phyloP scores from a whole-genome alignment of 768 basidiomycete genomes.

The Pholiota microspora region DNA sequence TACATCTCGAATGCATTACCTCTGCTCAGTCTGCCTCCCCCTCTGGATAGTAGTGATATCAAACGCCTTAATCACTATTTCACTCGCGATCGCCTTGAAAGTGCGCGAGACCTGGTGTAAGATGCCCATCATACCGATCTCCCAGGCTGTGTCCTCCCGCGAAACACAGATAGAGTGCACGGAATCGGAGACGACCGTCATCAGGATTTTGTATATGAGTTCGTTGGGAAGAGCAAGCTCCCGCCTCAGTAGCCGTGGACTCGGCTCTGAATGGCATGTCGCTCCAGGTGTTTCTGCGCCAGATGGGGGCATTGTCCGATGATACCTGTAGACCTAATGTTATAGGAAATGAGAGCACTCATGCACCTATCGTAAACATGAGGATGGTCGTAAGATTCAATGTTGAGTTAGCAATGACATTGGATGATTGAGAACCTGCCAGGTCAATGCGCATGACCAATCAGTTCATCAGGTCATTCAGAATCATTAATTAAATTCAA shows the following conservation, averaged over 20 bases:
- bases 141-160: slow-evolving; percentile 30
- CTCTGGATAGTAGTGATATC: slow-evolving; percentile 21
- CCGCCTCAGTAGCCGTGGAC: background rate
- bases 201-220: slow-evolving; percentile 33
- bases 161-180: slow-evolving; percentile 33
- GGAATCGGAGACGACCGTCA: slow-evolving; percentile 27
- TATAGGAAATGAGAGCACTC: background rate
- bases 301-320: too few species aligned
- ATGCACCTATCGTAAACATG: background rate
- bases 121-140: slow-evolving; percentile 29
- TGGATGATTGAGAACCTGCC: too few species aligned
- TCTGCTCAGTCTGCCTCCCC: slow-evolving; percentile 14
- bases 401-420: too few species aligned
- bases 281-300: too few species aligned
- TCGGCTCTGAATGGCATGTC: background rate
- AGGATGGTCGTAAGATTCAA: background rate
- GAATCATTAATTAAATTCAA: too few species aligned
- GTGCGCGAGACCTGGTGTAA: slow-evolving; percentile 30
- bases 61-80: slow-evolving; percentile 32
- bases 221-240: slow-evolving; percentile 32
- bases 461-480: too few species aligned
- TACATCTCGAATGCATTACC: slow-evolving; percentile 9
- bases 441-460: background rate
- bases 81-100: slow-evolving; percentile 32
- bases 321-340: too few species aligned